Evolutionary conservation across 2,329 filamentous ascomycete species (phyloP).

Genomic region (Emmonsiellopsis sp.): DNA sequence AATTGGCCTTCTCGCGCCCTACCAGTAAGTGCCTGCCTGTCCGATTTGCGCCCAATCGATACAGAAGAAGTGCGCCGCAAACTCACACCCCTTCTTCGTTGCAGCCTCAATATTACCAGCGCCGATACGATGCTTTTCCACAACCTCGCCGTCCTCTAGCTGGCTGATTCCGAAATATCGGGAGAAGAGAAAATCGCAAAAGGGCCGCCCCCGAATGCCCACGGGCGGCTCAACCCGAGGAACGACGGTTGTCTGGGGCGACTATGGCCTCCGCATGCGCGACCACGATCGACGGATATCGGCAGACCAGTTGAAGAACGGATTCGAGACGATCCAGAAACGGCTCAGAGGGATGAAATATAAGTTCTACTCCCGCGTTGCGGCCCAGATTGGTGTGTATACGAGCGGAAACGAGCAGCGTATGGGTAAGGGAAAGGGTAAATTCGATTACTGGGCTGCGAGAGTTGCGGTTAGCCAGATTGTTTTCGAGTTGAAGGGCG

Average conservation of each 20-base stretch:
- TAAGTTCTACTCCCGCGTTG: conserved; percentile 81
- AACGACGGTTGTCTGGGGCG: conserved; percentile 92
- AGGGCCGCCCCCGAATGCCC: conserved; percentile 76
- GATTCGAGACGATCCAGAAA: conserved; percentile 86
- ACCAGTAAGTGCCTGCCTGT: conserved; percentile 21
- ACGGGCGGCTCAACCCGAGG: conserved; percentile 88
- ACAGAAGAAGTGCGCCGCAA: neutral
- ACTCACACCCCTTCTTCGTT: conserved; percentile 17
- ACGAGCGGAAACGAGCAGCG: conserved; percentile 91
- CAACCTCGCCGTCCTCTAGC: conserved; percentile 51
- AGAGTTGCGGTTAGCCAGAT: conserved; percentile 86
- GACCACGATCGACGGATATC: conserved; percentile 90
- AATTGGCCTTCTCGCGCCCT: conserved; percentile 26
- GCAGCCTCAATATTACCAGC: conserved; percentile 21
- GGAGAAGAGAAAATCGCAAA: conserved; percentile 78
- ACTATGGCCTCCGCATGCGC: conserved; percentile 86
- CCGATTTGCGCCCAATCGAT: neutral
- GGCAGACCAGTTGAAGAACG: conserved; percentile 76
- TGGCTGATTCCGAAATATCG: conserved; percentile 78
- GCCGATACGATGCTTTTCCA: conserved; percentile 60
- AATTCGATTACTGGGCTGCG: conserved; percentile 92
- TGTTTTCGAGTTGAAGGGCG: conserved; percentile 83
- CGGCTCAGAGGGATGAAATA: conserved; percentile 86
- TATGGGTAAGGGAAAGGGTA: conserved; percentile 99
- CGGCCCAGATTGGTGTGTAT: conserved; percentile 91